A percentile compares a stretch with the other conserved stretches of the same genome.
Conservation (phyloP, 768 basidiomycete genomes). For the Sistotremastrum niveocremeum region DNA sequence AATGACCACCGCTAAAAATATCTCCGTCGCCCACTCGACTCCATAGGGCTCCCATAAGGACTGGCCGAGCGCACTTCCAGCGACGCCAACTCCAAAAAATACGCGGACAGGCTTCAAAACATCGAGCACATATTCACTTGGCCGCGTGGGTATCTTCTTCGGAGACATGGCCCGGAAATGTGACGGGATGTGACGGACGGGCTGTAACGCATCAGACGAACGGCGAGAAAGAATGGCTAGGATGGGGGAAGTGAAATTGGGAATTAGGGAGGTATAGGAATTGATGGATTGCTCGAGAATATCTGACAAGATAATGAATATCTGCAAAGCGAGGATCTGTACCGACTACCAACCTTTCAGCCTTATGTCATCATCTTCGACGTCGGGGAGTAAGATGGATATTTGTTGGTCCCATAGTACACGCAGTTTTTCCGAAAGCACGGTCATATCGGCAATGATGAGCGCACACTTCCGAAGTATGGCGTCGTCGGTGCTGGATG, state of each 20-base stretch:
- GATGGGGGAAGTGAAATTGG: constrained; percentile 49
- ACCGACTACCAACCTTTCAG: no score
- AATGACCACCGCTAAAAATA: constrained; percentile 18
- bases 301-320: constrained; percentile 22
- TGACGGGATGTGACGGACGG: constrained; percentile 78
- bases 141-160: constrained; percentile 56
- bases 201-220: constrained; percentile 74
- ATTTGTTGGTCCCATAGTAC: constrained; percentile 62
- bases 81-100: constrained; percentile 51
- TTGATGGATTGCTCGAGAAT: constrained; percentile 42
- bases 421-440: constrained; percentile 36
- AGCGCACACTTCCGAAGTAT: constrained; percentile 49
- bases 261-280: constrained; percentile 34
- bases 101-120: constrained; percentile 70
- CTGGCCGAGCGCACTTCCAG: constrained; percentile 42
- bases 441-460: constrained; percentile 54
- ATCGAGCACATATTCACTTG: constrained; percentile 74
- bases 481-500: constrained; percentile 49
- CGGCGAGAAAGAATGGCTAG: constrained; percentile 58
- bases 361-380: no score
- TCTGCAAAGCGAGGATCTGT: no score
- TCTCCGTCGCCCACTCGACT: constrained; percentile 11
- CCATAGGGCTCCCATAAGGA: constrained; percentile 27
- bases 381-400: no score
- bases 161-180: constrained; percentile 81